Evolutionary conservation across 768 basidiomycete genomes (phyloP).

Genomic region (Amanita pseudoporphyria): DNA sequence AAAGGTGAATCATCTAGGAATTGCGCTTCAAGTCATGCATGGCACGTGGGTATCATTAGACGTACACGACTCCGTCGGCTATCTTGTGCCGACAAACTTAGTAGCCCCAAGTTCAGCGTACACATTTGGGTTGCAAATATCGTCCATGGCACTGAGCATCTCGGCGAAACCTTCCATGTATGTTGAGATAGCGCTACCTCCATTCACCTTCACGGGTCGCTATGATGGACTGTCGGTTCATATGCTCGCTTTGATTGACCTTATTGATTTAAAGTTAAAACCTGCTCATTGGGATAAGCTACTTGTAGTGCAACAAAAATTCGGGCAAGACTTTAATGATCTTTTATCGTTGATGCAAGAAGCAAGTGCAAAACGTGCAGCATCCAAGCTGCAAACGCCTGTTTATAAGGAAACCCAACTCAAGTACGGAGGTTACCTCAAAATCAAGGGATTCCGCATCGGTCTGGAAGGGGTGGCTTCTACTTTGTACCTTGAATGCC

Average conservation of each 20-base stretch:
- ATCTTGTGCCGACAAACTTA: conserved; percentile 30
- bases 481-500: conserved; percentile 65
- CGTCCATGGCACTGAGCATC: conserved; percentile 38
- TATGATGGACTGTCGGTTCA: conserved; percentile 42
- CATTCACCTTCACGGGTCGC: conserved; percentile 51
- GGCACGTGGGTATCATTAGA: conserved; percentile 84
- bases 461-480: conserved; percentile 70
- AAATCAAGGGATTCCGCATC: conserved; percentile 73
- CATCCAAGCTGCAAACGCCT: conserved; percentile 13
- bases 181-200: conserved; percentile 58
- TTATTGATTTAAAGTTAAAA: conserved; percentile 65
- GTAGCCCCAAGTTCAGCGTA: conserved; percentile 23
- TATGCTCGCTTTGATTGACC: conserved; percentile 52
- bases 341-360: conserved; percentile 58
- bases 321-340: conserved; percentile 84
- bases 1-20: conserved; percentile 37
- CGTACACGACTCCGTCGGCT: conserved; percentile 37
- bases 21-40: conserved; percentile 77
- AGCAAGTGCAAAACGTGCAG: conserved; percentile 28
- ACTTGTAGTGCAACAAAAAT: conserved; percentile 78
- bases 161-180: conserved; percentile 33
- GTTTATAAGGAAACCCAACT: conserved; percentile 12
- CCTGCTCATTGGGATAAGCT: conserved; percentile 80
- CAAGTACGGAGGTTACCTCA: conserved; percentile 43
- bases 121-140: conserved; percentile 56